These are phyloP conservation scores for Fomes fomentarius DNA, from an alignment of 1,284 basidiomycete species.

Conservation along the genomic window DNA sequence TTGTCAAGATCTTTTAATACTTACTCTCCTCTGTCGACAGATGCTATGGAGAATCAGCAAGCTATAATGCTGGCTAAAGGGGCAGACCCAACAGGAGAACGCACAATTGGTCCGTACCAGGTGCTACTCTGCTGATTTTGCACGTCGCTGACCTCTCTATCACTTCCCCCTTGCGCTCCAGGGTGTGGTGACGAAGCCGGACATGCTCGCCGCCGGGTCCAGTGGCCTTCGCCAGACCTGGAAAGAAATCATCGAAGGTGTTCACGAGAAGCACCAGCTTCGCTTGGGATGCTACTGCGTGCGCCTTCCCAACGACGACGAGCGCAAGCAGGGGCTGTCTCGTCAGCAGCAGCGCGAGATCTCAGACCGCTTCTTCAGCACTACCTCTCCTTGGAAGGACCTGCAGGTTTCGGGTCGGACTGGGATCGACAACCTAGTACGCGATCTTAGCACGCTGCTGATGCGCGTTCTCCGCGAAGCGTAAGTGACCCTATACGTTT, in stretches of 20 bases:
- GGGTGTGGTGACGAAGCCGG: conserved; percentile 67
- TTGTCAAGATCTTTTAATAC: no score
- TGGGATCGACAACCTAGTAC: conserved; percentile 56
- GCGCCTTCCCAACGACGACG: conserved; percentile 57
- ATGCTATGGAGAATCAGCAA: conserved; percentile 63
- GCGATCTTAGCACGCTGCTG: conserved; percentile 52
- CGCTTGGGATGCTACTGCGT: conserved; percentile 66
- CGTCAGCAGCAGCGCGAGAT: conserved; percentile 38
- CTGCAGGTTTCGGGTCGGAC: conserved; percentile 46
- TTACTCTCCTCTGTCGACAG: conserved; percentile 42
- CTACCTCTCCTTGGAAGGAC: conserved; percentile 51
- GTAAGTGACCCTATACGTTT: conserved; percentile 40
- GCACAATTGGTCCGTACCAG: conserved; percentile 59
- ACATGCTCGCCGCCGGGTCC: conserved; percentile 47
- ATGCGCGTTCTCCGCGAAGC: conserved; percentile 51
- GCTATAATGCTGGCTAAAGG: conserved; percentile 52
- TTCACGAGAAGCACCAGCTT: conserved; percentile 36
- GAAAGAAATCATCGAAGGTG: conserved; percentile 51
- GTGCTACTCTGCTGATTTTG: no score
- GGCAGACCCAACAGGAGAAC: conserved; percentile 50
- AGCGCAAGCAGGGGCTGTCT: conserved; percentile 42
- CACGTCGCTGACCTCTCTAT: not conserved
- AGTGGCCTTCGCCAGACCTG: conserved; percentile 43
- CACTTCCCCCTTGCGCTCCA: conserved; percentile 42
- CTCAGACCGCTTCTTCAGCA: conserved; percentile 45